These are phyloP conservation scores for Penicillium chermesinum DNA, from an alignment of 495 filamentous ascomycete species.

Conservation along the genomic window DNA sequence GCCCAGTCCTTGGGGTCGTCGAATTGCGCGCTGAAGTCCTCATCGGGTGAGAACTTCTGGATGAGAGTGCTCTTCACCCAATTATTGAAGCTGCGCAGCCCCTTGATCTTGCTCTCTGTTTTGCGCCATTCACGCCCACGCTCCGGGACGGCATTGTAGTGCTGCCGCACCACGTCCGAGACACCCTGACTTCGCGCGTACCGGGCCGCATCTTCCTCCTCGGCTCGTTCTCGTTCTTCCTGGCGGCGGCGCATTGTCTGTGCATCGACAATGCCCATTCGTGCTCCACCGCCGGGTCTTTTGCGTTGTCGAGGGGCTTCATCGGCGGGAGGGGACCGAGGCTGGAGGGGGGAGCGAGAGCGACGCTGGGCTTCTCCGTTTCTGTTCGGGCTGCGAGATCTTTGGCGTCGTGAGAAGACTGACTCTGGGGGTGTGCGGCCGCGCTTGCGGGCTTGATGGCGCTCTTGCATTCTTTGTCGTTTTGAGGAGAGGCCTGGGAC, in stretches of 20 bases:
- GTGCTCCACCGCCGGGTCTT: constrained; percentile 75
- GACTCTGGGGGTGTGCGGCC: constrained; percentile 32
- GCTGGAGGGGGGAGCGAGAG: constrained; percentile 35
- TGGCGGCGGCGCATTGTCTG: constrained; percentile 64
- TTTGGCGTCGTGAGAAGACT: constrained; percentile 40
- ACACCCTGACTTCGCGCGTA: constrained; percentile 51
- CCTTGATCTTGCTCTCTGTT: constrained; percentile 89
- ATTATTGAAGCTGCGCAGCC: constrained; percentile 91
- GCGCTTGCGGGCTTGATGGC: constrained; percentile 39
- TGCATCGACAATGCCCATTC: constrained; percentile 65
- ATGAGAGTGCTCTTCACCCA: constrained; percentile 97
- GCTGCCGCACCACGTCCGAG: constrained; percentile 80
- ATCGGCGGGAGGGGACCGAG: constrained; percentile 38
- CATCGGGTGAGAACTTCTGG: constrained; percentile 88
- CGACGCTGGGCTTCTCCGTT: constrained; percentile 24
- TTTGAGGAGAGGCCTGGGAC: constrained; percentile 28
- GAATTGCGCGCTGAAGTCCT: constrained; percentile 52
- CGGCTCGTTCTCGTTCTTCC: constrained; percentile 58
- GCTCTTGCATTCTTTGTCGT: constrained; percentile 42
- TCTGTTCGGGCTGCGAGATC: constrained; percentile 26
- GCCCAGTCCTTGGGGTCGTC: constrained; percentile 40
- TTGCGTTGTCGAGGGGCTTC: constrained; percentile 65
- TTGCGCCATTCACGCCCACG: constrained; percentile 91
- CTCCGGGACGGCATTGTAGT: constrained; percentile 90
- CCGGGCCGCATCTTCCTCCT: constrained; percentile 48